Conservation (phyloP, 345 rosid species). For the Arabis hirsuta region DNA sequence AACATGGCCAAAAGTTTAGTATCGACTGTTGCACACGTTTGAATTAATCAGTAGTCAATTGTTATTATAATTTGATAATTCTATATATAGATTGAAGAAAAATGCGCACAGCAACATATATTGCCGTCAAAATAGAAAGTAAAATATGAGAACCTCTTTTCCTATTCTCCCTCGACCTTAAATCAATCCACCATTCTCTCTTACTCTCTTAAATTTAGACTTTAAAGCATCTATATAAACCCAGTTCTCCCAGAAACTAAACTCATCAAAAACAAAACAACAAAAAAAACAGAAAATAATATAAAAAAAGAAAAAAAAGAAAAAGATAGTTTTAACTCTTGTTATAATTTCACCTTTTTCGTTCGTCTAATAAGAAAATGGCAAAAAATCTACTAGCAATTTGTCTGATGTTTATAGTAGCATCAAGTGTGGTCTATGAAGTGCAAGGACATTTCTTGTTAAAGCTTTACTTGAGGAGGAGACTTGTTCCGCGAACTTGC, state of each 20-base stretch:
- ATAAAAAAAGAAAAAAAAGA: not conserved
- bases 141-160: slow-evolving; percentile 15
- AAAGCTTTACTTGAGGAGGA: slow-evolving; percentile 24
- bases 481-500: not conserved
- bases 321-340: not conserved
- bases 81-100: slow-evolving; percentile 37
- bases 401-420: slow-evolving; percentile 34
- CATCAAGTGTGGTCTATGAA: slow-evolving; percentile 39
- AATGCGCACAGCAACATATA: slow-evolving; percentile 25
- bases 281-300: not conserved
- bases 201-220: slow-evolving; percentile 21
- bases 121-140: slow-evolving; percentile 12
- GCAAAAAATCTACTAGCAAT: slow-evolving; percentile 27
- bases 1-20: not conserved
- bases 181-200: slow-evolving; percentile 29
- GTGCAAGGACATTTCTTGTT: slow-evolving; percentile 38
- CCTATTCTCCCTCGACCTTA: slow-evolving; percentile 30
- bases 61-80: slow-evolving; percentile 2
- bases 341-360: not conserved
- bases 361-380: slow-evolving; percentile 16
- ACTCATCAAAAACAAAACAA: slow-evolving; percentile 1
- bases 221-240: slow-evolving; percentile 28
- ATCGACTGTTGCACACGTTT: not conserved
- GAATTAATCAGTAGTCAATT: not conserved
- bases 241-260: not conserved